Evolutionary conservation across 1,284 basidiomycete species (phyloP), one percentile per base, ranked within the genome.

Genomic region (Sphaerobolus stellatus): DNA sequence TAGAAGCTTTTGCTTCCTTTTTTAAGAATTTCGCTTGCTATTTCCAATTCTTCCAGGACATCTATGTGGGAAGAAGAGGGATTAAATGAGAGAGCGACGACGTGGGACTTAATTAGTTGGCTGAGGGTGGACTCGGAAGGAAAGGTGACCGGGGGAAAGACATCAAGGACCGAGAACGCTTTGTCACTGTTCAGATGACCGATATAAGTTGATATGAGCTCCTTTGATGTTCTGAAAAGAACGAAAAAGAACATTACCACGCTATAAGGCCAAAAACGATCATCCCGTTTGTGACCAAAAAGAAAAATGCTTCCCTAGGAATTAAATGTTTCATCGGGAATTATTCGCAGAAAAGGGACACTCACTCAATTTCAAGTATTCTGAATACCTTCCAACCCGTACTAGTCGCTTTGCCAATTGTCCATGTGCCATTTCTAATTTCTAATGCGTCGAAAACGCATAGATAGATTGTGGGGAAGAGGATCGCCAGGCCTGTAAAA

Each of bases 281-380:
- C 46, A 66, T 58, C 9, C 56, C 50, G 52, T 68, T 68, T 2
- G 66, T 67, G 14, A 67, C 45, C 7, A 66, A 50, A 54, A 68
- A 67, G 60, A 68, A 67, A 29, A 62, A 43, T 11, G 64, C 66
- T 50, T 68, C 66, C 48, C 65, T 62, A 18, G 54, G 20, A 5
- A 47, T 33, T 44, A 24, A 30, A 27, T 16, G 20, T 7, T 5
- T 46, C 29, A 34, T 14, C 31, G 49, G 31, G 55, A 58, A 22
- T 38, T n/a, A 20, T 3, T 24, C 30, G 30, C 28, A 22, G 33
- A 18, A 16, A 18, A 11, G 29, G n/a, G 4, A 3, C 2, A 53
- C 59, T 50, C 41, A 62, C 63, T 66, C 64, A 13, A 66, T 56
- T 38, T 65, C 65, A 24, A 66, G 58, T 8, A 55, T 56, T 16